Conservation (phyloP, 352 stramenopile genomes). For the Globisporangium acanthophoron region DNA sequence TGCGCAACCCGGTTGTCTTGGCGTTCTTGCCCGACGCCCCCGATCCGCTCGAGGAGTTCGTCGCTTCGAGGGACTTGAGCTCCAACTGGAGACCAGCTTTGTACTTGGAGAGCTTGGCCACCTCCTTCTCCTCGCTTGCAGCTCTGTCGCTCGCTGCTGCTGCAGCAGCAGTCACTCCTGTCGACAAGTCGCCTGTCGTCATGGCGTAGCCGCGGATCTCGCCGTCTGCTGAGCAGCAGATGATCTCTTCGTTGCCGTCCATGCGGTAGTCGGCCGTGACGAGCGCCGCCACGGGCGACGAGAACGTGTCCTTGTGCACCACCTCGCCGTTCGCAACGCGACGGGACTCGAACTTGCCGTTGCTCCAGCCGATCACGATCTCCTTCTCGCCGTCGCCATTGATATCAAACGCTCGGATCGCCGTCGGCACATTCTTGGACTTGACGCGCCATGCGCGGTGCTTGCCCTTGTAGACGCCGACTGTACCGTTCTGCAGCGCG, state of each 20-base stretch:
- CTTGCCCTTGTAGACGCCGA: conserved; percentile 90
- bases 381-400: conserved; percentile 88
- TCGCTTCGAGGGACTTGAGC: conserved; percentile 67
- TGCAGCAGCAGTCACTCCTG: not conserved
- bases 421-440: conserved; percentile 80
- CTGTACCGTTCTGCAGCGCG: conserved; percentile 87
- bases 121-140: conserved; percentile 64
- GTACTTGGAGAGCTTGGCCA: conserved; percentile 75
- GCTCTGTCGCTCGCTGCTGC: conserved; percentile 32
- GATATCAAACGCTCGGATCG: conserved; percentile 87
- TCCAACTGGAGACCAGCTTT: conserved; percentile 72
- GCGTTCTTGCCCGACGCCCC: conserved; percentile 21
- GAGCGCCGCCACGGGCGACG: conserved; percentile 53
- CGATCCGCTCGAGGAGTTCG: conserved; percentile 11
- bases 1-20: conserved; percentile 35
- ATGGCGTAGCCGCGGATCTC: conserved; percentile 74
- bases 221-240: conserved; percentile 78
- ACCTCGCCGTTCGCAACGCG: conserved; percentile 75
- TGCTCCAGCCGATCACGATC: conserved; percentile 88
- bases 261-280: conserved; percentile 86
- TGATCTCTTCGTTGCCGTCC: conserved; percentile 85
- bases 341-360: conserved; percentile 82
- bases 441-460: conserved; percentile 90
- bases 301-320: conserved; percentile 78
- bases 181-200: conserved; percentile 32